Conservation (phyloP, 176 grass and related monocot genomes). For the Rhynchospora breviuscula region DNA sequence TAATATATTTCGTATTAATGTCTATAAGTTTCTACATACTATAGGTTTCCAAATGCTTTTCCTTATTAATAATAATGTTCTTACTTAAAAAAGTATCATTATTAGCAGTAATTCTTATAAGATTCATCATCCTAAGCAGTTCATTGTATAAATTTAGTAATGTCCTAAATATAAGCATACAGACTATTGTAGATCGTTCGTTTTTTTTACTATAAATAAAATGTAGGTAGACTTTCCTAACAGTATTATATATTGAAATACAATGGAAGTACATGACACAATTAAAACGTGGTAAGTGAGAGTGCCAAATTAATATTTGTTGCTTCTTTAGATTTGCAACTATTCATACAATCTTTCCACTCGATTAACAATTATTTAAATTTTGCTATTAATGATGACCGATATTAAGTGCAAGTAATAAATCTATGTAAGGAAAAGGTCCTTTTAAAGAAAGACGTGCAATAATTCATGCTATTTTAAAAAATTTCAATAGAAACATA, state of each 20-base stretch:
- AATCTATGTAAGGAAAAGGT: neutral
- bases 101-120: neutral
- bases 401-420: neutral
- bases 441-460: neutral
- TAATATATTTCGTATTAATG: neutral
- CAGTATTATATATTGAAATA: neutral
- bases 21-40: neutral
- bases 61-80: neutral
- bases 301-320: neutral
- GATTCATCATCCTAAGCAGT: neutral
- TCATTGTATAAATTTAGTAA: neutral
- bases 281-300: neutral
- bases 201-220: slow-evolving; percentile 17
- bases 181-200: neutral
- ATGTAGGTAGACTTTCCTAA: neutral
- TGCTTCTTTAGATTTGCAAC: neutral
- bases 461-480: neutral
- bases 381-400: neutral
- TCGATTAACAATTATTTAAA: neutral
- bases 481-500: neutral
- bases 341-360: neutral
- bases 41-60: neutral
- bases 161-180: neutral
- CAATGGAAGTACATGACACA: neutral
- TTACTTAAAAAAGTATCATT: neutral